phyloP scores from a whole-genome alignment of 768 basidiomycete genomes.

The Mycena leptocephala region DNA sequence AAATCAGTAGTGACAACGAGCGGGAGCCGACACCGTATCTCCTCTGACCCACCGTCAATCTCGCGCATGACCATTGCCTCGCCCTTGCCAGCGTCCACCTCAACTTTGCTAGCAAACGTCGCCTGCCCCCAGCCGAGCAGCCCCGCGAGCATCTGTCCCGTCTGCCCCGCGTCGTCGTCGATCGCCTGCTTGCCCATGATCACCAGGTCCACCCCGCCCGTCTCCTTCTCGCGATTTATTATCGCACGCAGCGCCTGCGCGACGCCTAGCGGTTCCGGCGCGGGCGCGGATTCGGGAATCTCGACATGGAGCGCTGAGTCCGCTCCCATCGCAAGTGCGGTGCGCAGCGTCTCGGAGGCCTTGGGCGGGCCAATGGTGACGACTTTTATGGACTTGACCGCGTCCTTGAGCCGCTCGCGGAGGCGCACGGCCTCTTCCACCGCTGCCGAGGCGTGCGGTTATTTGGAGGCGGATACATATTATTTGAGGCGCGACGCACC shows the following conservation, averaged over 20 bases:
- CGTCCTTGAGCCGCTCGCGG: slow-evolving; percentile 86
- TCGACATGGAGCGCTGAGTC: slow-evolving; percentile 95
- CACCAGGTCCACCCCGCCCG: slow-evolving; percentile 82
- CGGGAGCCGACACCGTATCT: slow-evolving; percentile 85
- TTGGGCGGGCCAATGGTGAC: slow-evolving; percentile 97
- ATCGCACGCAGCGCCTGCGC: slow-evolving; percentile 88
- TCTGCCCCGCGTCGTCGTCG: slow-evolving; percentile 96
- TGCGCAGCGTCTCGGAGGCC: slow-evolving; percentile 90
- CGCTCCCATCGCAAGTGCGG: slow-evolving; percentile 98
- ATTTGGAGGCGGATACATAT: not conserved
- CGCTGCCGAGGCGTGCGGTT: slow-evolving; percentile 64
- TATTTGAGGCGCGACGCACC: slow-evolving; percentile 64
- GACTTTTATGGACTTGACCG: slow-evolving; percentile 90
- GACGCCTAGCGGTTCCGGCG: slow-evolving; percentile 93
- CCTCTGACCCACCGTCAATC: slow-evolving; percentile 95
- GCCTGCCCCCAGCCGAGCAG: slow-evolving; percentile 94
- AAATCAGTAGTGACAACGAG: slow-evolving; percentile 94
- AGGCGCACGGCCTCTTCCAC: slow-evolving; percentile 97
- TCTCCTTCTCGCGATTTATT: slow-evolving; percentile 73
- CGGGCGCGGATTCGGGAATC: slow-evolving; percentile 77
- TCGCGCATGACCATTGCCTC: slow-evolving; percentile 87
- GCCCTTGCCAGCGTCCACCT: slow-evolving; percentile 74
- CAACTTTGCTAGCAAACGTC: slow-evolving; percentile 93
- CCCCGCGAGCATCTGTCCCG: slow-evolving; percentile 98
- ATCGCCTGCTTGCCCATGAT: slow-evolving; percentile 99